Base-by-base conservation (phyloP, 129 eudicot species). In the Solidago caesia region DNA sequence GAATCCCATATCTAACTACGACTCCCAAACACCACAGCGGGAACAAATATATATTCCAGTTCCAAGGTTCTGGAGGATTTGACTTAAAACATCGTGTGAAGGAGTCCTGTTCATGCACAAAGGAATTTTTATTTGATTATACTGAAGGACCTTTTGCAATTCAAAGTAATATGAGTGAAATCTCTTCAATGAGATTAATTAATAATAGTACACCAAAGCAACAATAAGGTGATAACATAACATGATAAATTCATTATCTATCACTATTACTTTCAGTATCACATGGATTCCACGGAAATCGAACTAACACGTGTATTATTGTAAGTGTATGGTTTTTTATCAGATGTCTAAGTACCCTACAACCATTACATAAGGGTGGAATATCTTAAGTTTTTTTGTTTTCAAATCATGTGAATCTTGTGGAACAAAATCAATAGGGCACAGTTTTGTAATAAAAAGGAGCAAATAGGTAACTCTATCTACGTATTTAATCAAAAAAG, bases 11-110 rank as follows among this genome's bases (percentile, higher is more conserved):
- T 90, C 98, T 83, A 41, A 94, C 88, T 9, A 90, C 79, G 64
- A 94, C 96, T 66, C 98, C 98, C 77, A 88, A 79, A 60, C 98
- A 94, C 98, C 98, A 94, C 79, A 94, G 74, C 7, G 98, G 98
- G 81, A 94, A 94, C 66, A 94, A 83, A 78, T 94, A 94, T 21
- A 94, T 65, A 68, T 94, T 94, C 98, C 98, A 94, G 75, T 90
- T 94, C 96, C 98, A 90, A 4, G 97, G 97, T 79, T 94, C 97
- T 52, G 97, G 97, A 71, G 97, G 89, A 87, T 79, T 90, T 5
- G 96, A 94, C 86, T 90, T 94, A 86, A 94, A 94, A 80, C 97
- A 94, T 62, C 98, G 85, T 0, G 98, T 94, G 82, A 94, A 94
- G 44, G 98, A 88, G 57, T 94, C 98, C 98, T 94, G 97, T 52